Conservation (phyloP, 805 yeast species). For the Candida xiaguanensis region DNA sequence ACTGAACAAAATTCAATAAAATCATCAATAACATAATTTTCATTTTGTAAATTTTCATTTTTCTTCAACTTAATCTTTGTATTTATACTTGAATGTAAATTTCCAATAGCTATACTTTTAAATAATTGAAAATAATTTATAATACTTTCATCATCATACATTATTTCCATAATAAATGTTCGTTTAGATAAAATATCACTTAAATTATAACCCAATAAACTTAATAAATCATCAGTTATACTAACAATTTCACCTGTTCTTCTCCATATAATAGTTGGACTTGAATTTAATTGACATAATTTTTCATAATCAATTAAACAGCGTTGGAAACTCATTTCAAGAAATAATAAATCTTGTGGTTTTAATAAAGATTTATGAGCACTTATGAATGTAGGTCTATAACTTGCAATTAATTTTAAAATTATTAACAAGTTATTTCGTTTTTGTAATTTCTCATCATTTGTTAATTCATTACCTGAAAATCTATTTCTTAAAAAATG, state of each 20-base stretch:
- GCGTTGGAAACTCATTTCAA: slow-evolving; percentile 44
- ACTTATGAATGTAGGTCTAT: slow-evolving; percentile 73
- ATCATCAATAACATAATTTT: slow-evolving; percentile 15
- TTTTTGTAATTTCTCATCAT: slow-evolving; percentile 26
- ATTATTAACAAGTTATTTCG: slow-evolving; percentile 36
- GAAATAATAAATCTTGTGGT: slow-evolving; percentile 62
- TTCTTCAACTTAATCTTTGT: slow-evolving; percentile 50
- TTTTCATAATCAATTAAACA: slow-evolving; percentile 43
- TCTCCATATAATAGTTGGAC: slow-evolving; percentile 84
- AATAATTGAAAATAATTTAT: slow-evolving; percentile 69
- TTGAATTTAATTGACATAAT: slow-evolving; percentile 51
- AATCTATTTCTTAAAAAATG: slow-evolving; percentile 52
- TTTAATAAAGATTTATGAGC: slow-evolving; percentile 65
- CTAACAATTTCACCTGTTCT: slow-evolving; percentile 83
- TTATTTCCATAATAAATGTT: slow-evolving; percentile 69
- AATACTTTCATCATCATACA: slow-evolving; percentile 72
- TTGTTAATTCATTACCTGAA: slow-evolving; percentile 44
- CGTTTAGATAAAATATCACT: slow-evolving; percentile 56
- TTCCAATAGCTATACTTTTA: slow-evolving; percentile 69
- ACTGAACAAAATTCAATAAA: slow-evolving; percentile 67
- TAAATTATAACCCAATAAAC: slow-evolving; percentile 61
- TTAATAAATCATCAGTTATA: slow-evolving; percentile 69
- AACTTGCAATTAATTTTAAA: slow-evolving; percentile 57
- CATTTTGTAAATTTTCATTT: slow-evolving; percentile 9
- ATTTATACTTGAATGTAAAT: slow-evolving; percentile 48